These are phyloP conservation scores for Cucumis sativus DNA, from an alignment of 306 rosid species.

Conservation along the genomic window DNA sequence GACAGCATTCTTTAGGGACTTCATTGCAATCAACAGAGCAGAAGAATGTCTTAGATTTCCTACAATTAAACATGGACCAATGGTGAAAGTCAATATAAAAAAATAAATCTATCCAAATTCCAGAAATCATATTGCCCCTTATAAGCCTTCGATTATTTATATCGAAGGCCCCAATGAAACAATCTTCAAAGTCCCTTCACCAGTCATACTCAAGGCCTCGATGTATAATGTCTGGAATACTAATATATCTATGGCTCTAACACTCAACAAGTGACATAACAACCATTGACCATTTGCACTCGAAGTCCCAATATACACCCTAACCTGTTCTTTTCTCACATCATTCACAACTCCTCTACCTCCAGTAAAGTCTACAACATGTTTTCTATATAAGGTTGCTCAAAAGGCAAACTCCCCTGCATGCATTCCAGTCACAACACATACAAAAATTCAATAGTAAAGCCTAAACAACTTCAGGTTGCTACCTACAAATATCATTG, in stretches of 20 bases:
- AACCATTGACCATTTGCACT: no score
- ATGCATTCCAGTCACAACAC: background rate
- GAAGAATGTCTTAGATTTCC: background rate
- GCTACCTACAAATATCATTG: background rate
- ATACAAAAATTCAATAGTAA: background rate
- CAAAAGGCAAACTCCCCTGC: background rate
- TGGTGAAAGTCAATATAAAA: background rate
- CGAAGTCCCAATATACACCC: no score
- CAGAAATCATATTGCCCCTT: no score
- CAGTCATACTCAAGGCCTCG: no score
- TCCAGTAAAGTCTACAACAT: background rate
- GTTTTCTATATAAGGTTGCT: background rate
- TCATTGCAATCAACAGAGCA: background rate
- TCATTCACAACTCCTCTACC: background rate
- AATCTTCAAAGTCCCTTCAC: no score
- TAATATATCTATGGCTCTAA: no score
- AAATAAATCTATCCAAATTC: no score
- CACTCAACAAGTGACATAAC: no score
- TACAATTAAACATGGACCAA: background rate
- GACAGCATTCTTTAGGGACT: background rate
- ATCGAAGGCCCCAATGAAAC: no score
- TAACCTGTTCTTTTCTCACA: background rate
- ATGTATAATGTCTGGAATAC: no score
- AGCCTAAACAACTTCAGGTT: background rate
- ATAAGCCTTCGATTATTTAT: no score